These are phyloP conservation scores for Citrus inodora DNA, from an alignment of 345 rosid species.

Conservation along the genomic window DNA sequence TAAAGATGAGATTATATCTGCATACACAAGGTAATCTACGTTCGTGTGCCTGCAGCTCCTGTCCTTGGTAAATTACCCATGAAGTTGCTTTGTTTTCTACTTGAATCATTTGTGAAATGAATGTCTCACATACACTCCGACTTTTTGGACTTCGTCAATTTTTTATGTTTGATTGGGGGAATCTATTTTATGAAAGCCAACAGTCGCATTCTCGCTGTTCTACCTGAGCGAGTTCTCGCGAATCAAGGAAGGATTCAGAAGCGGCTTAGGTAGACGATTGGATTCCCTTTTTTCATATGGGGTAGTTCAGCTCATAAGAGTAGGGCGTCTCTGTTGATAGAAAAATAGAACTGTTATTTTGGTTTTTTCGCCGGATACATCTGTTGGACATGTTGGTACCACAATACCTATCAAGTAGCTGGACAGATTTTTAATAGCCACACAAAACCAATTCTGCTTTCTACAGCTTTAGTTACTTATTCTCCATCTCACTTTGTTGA, in stretches of 20 bases:
- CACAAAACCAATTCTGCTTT: not conserved
- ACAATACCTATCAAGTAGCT: not conserved
- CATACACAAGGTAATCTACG: constrained; percentile 62
- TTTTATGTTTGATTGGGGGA: not conserved
- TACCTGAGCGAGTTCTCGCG: too few species aligned
- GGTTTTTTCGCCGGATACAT: not conserved
- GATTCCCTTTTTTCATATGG: too few species aligned
- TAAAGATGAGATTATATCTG: constrained; percentile 88
- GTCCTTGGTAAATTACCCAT: not conserved
- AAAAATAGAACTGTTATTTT: not conserved
- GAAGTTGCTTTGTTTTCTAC: not conserved
- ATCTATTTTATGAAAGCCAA: not conserved
- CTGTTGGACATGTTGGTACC: not conserved
- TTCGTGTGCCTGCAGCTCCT: not conserved
- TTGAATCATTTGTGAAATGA: not conserved
- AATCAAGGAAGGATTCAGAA: too few species aligned
- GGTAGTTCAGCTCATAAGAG: too few species aligned
- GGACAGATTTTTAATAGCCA: not conserved
- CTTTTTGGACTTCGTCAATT: not conserved
- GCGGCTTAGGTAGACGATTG: too few species aligned
- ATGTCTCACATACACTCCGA: not conserved
- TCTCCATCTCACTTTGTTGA: not conserved
- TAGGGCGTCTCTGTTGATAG: not conserved
- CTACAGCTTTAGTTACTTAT: not conserved
- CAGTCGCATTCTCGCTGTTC: not conserved